These are phyloP conservation scores for Globisporangium ultimum DNA, from an alignment of 352 stramenopile species.

Conservation along the genomic window DNA sequence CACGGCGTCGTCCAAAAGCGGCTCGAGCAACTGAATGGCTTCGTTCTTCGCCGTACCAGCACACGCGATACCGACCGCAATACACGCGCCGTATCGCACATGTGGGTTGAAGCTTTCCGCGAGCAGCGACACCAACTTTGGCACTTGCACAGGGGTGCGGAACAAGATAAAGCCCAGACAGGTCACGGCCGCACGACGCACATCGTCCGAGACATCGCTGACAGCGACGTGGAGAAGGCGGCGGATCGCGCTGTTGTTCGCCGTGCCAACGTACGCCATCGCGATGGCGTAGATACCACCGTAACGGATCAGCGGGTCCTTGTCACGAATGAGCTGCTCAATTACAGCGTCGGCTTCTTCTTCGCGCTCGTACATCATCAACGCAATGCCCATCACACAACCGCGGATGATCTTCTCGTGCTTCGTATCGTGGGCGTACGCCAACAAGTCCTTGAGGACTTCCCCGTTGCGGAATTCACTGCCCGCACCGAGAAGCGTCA, in stretches of 20 bases:
- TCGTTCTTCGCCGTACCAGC: constrained; percentile 96
- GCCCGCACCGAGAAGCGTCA: constrained; percentile 95
- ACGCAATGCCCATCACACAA: constrained; percentile 96
- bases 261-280: constrained; percentile 97
- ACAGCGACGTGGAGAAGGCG: constrained; percentile 98
- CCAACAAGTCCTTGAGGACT: constrained; percentile 93
- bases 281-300: constrained; percentile 97
- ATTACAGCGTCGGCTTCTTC: constrained; percentile 96
- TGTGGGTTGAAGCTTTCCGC: constrained; percentile 99
- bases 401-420: constrained; percentile 99
- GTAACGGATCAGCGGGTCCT: constrained; percentile 98
- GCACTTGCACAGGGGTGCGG: constrained; percentile 94
- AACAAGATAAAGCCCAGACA: constrained; percentile 98
- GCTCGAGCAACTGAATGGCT: constrained; percentile 96
- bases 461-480: constrained; percentile 80
- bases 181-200: constrained; percentile 97
- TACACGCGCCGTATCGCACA: constrained; percentile 98
- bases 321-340: constrained; percentile 96
- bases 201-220: constrained; percentile 98
- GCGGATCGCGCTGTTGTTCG: constrained; percentile 96
- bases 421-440: constrained; percentile 97
- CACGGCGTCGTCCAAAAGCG: constrained; percentile 97
- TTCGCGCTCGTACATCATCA: constrained; percentile 98
- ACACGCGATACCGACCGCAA: constrained; percentile 98
- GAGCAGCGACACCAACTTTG: constrained; percentile 92